These are phyloP conservation scores for Corinectria fuckeliana DNA, from an alignment of 2,329 filamentous ascomycete genomes.

Conservation along the genomic window DNA sequence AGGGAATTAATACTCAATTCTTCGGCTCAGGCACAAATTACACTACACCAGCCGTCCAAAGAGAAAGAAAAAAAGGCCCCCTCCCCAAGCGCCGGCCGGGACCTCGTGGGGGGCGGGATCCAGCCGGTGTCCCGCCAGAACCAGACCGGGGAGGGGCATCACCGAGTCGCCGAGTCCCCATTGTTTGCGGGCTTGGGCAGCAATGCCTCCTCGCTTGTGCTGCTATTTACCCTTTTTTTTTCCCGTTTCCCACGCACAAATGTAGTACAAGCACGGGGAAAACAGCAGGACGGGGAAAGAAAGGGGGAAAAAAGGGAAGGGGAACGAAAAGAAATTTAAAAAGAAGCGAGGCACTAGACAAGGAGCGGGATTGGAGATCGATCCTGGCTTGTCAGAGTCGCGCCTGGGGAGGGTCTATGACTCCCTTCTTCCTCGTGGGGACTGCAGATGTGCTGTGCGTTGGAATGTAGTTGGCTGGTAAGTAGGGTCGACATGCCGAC, in stretches of 20 bases:
- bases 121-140: background rate
- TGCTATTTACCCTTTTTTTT: background rate
- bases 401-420: slow-evolving; percentile 7
- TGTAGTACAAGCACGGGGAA: background rate
- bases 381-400: slow-evolving; percentile 1
- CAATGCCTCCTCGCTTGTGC: slow-evolving; percentile 15
- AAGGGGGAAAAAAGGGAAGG: background rate
- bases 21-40: background rate
- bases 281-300: background rate
- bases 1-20: background rate
- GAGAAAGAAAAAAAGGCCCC: background rate
- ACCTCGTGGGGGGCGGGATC: slow-evolving; percentile 9
- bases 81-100: slow-evolving; percentile 5
- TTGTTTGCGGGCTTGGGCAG: slow-evolving; percentile 14
- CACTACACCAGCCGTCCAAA: slow-evolving; percentile 2
- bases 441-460: slow-evolving; percentile 17
- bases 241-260: slow-evolving; percentile 11
- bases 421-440: slow-evolving; percentile 13
- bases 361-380: slow-evolving; percentile 1
- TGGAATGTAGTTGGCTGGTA: slow-evolving; percentile 11
- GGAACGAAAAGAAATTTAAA: background rate
- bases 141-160: slow-evolving; percentile 20
- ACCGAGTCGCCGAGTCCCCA: slow-evolving; percentile 5
- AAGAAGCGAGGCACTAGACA: background rate
- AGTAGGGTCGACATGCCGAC: slow-evolving; percentile 1